A percentile compares a stretch with the other conserved stretches of the same genome.
These are phyloP conservation scores for Erythrobasidium yunnanense DNA, from an alignment of 768 basidiomycete species.

Conservation along the genomic window DNA sequence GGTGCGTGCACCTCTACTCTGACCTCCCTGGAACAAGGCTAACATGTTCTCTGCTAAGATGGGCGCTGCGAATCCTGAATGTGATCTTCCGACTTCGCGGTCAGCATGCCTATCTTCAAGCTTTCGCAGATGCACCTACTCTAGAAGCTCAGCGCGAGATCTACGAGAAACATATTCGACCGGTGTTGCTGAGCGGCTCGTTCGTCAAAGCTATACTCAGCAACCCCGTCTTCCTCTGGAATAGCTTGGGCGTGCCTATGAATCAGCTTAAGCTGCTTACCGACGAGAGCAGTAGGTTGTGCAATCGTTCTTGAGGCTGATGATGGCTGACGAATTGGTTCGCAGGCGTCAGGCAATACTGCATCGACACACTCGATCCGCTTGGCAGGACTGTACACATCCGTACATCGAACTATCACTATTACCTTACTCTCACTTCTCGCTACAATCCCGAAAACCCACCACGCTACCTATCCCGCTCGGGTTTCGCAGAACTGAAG, in stretches of 20 bases:
- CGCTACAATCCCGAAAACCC: slow-evolving; percentile 51
- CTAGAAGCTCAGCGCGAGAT: slow-evolving; percentile 53
- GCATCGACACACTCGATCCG: slow-evolving; percentile 44
- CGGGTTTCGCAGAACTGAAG: slow-evolving; percentile 53
- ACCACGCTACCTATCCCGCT: slow-evolving; percentile 55
- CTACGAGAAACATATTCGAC: slow-evolving; percentile 54
- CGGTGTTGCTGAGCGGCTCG: slow-evolving; percentile 51
- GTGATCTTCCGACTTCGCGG: slow-evolving; percentile 55
- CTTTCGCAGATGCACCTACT: slow-evolving; percentile 51
- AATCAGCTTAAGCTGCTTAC: slow-evolving; percentile 58
- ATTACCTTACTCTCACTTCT: slow-evolving; percentile 48
- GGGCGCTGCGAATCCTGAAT: slow-evolving; percentile 56
- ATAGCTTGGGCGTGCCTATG: slow-evolving; percentile 63
- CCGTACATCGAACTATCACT: slow-evolving; percentile 55
- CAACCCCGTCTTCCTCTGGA: slow-evolving; percentile 53
- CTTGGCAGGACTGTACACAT: slow-evolving; percentile 45
- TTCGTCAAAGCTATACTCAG: slow-evolving; percentile 45
- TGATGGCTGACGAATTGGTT: background rate
- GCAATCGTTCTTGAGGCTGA: background rate
- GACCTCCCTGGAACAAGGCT: background rate
- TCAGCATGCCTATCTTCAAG: slow-evolving; percentile 50
- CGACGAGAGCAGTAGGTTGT: slow-evolving; percentile 38
- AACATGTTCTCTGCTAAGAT: slow-evolving; percentile 31
- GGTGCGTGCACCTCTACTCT: background rate
- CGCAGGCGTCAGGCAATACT: slow-evolving; percentile 41